These are phyloP conservation scores for Hibiscus trionum DNA, from an alignment of 345 rosid species.

Conservation along the genomic window DNA sequence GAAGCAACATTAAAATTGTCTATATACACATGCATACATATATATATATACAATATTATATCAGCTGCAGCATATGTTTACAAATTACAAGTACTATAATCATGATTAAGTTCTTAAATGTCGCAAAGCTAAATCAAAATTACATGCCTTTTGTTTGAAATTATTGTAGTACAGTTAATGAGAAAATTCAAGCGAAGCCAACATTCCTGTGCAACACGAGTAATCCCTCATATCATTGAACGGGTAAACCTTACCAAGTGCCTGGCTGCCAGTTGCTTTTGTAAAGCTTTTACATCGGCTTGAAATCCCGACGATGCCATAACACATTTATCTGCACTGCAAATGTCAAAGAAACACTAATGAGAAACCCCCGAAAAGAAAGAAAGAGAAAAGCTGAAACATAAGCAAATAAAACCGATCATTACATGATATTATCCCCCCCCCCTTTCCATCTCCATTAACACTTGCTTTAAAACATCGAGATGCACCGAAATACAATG, in stretches of 20 bases:
- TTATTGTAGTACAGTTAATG: neutral
- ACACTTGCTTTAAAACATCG: neutral
- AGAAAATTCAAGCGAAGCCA: neutral
- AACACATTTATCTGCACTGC: conserved; percentile 75
- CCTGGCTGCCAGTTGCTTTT: conserved; percentile 71
- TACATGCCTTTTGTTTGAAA: neutral
- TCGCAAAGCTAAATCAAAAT: neutral
- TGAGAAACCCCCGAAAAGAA: neutral
- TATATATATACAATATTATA: no score
- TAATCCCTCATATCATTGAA: neutral
- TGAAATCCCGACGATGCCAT: conserved; percentile 97
- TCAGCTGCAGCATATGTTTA: neutral
- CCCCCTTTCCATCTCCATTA: neutral
- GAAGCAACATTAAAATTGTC: neutral
- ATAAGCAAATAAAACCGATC: neutral
- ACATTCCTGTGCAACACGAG: neutral
- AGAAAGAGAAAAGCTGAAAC: neutral
- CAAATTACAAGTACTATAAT: neutral
- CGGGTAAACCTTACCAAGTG: conserved; percentile 66
- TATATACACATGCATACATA: neutral
- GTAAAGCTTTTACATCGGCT: conserved; percentile 92
- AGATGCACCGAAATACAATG: neutral
- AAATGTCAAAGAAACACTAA: neutral
- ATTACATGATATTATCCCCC: neutral
- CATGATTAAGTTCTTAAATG: neutral